Evolutionary conservation across 257 asterid genomes (phyloP).

Genomic region (Echium plantagineum): DNA sequence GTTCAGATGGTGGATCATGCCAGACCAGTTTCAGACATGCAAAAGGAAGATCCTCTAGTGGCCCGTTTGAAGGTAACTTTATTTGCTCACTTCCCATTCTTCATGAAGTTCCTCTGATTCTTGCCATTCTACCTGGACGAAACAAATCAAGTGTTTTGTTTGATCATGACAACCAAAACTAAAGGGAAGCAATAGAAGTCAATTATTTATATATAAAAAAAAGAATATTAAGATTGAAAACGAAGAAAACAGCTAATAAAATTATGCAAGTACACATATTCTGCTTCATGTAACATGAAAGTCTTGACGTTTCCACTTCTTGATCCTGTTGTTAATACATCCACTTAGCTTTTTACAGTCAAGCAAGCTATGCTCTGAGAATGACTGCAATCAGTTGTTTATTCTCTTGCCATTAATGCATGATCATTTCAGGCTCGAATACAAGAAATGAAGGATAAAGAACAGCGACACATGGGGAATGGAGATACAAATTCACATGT

Average conservation of each 20-base stretch:
- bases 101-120: neutral
- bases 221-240: too few species aligned
- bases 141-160: too few species aligned
- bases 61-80: constrained; percentile 63
- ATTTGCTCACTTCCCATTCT: neutral
- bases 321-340: too few species aligned
- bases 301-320: too few species aligned
- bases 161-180: too few species aligned
- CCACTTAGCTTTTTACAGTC: too few species aligned
- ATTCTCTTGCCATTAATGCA: neutral
- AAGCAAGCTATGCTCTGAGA: too few species aligned
- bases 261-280: too few species aligned
- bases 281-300: too few species aligned
- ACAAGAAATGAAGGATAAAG: constrained; percentile 95
- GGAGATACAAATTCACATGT: constrained; percentile 72
- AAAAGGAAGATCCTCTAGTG: constrained; percentile 80
- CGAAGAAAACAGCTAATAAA: too few species aligned
- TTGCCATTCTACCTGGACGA: neutral
- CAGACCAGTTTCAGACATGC: constrained; percentile 27
- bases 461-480: constrained; percentile 51
- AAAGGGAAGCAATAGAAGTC: neutral
- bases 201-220: too few species aligned
- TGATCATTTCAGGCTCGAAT: constrained; percentile 54
- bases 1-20: constrained; percentile 23
- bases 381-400: neutral